phyloP scores from a whole-genome alignment of 768 basidiomycete species.

The Russula vinacea region DNA sequence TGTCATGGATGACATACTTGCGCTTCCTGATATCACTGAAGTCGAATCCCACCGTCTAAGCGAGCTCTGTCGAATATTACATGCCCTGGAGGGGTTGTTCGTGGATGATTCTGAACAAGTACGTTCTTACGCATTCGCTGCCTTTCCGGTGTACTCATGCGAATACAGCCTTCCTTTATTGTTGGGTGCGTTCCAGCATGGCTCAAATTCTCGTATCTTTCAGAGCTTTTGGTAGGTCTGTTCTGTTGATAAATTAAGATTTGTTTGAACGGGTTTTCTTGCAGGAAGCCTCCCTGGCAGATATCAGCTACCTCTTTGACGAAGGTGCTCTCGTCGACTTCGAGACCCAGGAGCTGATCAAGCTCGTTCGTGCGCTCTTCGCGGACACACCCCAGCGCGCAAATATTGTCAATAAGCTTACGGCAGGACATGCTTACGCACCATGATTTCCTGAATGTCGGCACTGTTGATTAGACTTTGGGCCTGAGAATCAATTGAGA shows the following conservation, averaged over 20 bases:
- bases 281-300: constrained; percentile 88
- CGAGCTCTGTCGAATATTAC: constrained; percentile 77
- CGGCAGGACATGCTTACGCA: constrained; percentile 52
- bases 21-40: constrained; percentile 82
- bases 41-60: constrained; percentile 79
- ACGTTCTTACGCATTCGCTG: constrained; percentile 27
- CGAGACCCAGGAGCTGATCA: constrained; percentile 74
- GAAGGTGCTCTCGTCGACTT: constrained; percentile 90
- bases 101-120: constrained; percentile 62
- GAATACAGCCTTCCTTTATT: constrained; percentile 61
- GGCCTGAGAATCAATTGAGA: neutral
- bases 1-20: constrained; percentile 69
- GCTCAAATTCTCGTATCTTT: constrained; percentile 93
- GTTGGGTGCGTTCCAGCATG: constrained; percentile 87
- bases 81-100: constrained; percentile 78
- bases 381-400: constrained; percentile 81
- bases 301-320: constrained; percentile 89
- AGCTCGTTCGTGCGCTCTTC: constrained; percentile 82
- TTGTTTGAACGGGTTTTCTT: constrained; percentile 16
- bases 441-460: constrained; percentile 6
- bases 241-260: constrained; percentile 16
- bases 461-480: neutral
- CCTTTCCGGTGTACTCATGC: constrained; percentile 11
- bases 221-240: constrained; percentile 76
- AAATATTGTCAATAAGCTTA: constrained; percentile 73